Conservation (phyloP, 257 asterid genomes). For the Forsythia suspensa region DNA sequence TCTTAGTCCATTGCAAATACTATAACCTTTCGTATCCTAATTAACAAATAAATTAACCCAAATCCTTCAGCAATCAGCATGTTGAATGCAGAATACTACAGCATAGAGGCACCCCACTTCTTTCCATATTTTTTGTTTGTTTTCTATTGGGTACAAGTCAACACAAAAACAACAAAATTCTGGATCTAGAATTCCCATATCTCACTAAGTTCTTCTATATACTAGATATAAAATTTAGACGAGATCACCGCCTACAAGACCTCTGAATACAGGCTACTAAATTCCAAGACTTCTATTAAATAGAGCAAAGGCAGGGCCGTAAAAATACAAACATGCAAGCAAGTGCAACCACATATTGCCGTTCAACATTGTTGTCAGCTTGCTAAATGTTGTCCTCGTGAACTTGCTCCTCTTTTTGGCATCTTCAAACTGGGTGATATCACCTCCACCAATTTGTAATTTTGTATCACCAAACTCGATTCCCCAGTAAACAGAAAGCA, state of each 20-base stretch:
- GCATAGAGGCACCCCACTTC: not conserved
- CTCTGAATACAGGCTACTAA: not conserved
- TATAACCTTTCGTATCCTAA: not conserved
- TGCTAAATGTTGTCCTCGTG: conserved; percentile 8
- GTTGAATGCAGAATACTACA: not conserved
- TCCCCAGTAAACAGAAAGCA: not conserved
- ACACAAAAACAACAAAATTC: too few species aligned
- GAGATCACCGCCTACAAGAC: too few species aligned
- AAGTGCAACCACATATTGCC: conserved; percentile 2
- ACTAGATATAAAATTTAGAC: too few species aligned
- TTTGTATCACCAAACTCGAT: not conserved
- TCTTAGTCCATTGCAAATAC: not conserved
- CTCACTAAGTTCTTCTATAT: too few species aligned
- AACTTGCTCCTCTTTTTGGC: not conserved
- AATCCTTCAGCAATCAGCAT: not conserved
- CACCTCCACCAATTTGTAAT: not conserved
- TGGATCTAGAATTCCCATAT: too few species aligned
- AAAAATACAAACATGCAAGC: not conserved
- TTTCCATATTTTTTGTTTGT: too few species aligned
- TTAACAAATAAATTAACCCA: not conserved
- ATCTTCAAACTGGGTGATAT: not conserved
- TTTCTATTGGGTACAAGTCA: too few species aligned
- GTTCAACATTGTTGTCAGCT: not conserved
- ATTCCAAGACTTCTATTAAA: not conserved
- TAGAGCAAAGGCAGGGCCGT: not conserved